Evolutionary conservation across 1,139 yeast species (phyloP).

Genomic region (Scheffersomyces illinoinensis): DNA sequence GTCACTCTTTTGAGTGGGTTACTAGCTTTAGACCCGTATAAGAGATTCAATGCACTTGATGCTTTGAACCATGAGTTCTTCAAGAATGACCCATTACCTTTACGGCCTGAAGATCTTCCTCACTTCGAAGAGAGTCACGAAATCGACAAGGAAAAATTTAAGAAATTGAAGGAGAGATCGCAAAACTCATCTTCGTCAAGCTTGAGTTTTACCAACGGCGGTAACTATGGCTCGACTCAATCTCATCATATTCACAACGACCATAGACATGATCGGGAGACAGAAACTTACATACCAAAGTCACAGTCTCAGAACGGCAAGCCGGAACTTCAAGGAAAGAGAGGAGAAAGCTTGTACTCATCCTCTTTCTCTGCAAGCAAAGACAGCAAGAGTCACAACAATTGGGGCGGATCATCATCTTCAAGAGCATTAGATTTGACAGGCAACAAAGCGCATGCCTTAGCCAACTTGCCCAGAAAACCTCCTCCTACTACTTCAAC

Average conservation of each 20-base stretch:
- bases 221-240: neutral
- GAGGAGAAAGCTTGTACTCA: neutral
- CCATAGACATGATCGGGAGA: neutral
- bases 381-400: neutral
- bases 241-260: neutral
- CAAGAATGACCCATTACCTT: conserved; percentile 62
- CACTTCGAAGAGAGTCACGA: conserved; percentile 86
- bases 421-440: neutral
- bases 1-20: conserved; percentile 53
- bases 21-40: conserved; percentile 65
- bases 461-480: neutral
- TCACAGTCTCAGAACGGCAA: neutral
- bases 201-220: neutral
- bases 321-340: neutral
- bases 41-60: conserved; percentile 73
- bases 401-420: neutral
- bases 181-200: neutral
- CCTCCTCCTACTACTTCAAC: neutral
- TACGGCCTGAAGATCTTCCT: conserved; percentile 57
- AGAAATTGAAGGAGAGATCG: conserved; percentile 27
- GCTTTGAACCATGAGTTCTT: conserved; percentile 77
- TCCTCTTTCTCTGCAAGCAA: neutral
- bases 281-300: conserved; percentile 1
- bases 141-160: conserved; percentile 69
- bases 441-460: neutral